Evolutionary conservation across 2,329 filamentous ascomycete genomes (phyloP).

Genomic region (Pseudocercospora macadamiae): DNA sequence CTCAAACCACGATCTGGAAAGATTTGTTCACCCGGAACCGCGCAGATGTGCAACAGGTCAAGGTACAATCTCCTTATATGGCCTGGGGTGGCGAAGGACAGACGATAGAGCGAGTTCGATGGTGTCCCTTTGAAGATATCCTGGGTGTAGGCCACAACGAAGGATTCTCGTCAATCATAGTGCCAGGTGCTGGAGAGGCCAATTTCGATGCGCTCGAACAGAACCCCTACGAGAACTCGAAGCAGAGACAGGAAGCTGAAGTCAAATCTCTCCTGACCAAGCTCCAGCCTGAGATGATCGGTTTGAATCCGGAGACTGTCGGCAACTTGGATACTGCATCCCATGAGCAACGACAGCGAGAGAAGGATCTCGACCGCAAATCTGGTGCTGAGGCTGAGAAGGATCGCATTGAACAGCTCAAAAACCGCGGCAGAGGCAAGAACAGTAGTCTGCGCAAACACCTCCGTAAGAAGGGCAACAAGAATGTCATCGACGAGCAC

Average conservation of each 20-base stretch:
- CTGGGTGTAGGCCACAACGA: slow-evolving; percentile 81
- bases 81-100: slow-evolving; percentile 86
- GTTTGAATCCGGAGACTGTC: slow-evolving; percentile 87
- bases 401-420: slow-evolving; percentile 61
- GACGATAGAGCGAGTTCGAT: slow-evolving; percentile 76
- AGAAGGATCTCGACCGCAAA: slow-evolving; percentile 77
- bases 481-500: slow-evolving; percentile 96
- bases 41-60: slow-evolving; percentile 64
- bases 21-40: slow-evolving; percentile 76
- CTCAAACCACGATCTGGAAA: slow-evolving; percentile 86
- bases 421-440: slow-evolving; percentile 82
- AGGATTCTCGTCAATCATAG: slow-evolving; percentile 86
- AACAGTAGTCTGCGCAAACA: slow-evolving; percentile 88
- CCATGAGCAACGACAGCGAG: slow-evolving; percentile 73
- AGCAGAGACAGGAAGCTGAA: slow-evolving; percentile 90
- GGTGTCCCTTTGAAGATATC: slow-evolving; percentile 95
- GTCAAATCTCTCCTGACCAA: slow-evolving; percentile 92
- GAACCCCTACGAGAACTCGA: slow-evolving; percentile 92
- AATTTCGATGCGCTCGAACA: slow-evolving; percentile 93
- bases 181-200: slow-evolving; percentile 93
- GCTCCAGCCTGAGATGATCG: slow-evolving; percentile 95
- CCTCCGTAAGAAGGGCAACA: slow-evolving; percentile 85
- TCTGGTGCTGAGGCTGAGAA: slow-evolving; percentile 47
- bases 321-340: slow-evolving; percentile 83
- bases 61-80: slow-evolving; percentile 89